Conservation (phyloP, 2,329 filamentous ascomycete genomes). For the Pseudocercospora macadamiae region DNA sequence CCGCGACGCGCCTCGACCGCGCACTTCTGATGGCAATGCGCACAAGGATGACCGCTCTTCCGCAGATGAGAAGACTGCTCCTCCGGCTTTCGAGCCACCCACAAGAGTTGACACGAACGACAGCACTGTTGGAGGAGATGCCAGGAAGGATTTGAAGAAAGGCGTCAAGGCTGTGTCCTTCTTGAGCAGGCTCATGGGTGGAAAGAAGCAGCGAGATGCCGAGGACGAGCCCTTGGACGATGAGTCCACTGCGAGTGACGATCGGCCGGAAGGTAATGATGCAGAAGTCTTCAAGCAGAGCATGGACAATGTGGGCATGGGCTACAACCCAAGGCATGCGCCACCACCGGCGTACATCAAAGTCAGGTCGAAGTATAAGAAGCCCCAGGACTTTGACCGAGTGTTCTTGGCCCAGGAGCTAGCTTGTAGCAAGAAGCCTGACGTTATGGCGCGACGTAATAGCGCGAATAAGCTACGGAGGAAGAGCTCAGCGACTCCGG, state of each 20-base stretch:
- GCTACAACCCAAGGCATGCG: slow-evolving; percentile 84
- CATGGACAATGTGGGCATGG: slow-evolving; percentile 60
- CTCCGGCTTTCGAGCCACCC: slow-evolving; percentile 21
- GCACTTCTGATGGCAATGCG: slow-evolving; percentile 30
- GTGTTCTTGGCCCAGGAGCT: slow-evolving; percentile 92
- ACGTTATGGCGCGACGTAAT: slow-evolving; percentile 25
- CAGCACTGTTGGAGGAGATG: slow-evolving; percentile 18
- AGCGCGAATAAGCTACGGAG: slow-evolving; percentile 35
- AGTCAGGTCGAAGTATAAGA: slow-evolving; percentile 79
- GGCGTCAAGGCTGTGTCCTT: slow-evolving; percentile 85
- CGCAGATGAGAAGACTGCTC: slow-evolving; percentile 19
- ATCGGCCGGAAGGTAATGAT: slow-evolving; percentile 77
- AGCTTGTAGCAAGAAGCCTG: slow-evolving; percentile 21
- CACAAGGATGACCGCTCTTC: slow-evolving; percentile 26
- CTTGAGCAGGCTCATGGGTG: slow-evolving; percentile 79
- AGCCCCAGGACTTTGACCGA: slow-evolving; percentile 77
- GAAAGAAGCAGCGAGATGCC: slow-evolving; percentile 54
- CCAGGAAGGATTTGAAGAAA: slow-evolving; percentile 61
- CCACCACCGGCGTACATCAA: slow-evolving; percentile 91
- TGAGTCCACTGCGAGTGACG: slow-evolving; percentile 66
- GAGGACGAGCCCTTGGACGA: slow-evolving; percentile 49
- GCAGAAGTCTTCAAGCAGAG: slow-evolving; percentile 80
- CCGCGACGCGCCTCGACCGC: slow-evolving; percentile 42
- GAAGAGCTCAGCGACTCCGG: slow-evolving; percentile 48
- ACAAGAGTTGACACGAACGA: slow-evolving; percentile 30